Evolutionary conservation across 768 basidiomycete genomes (phyloP).

Genomic region (Phanerochaete carnosa): DNA sequence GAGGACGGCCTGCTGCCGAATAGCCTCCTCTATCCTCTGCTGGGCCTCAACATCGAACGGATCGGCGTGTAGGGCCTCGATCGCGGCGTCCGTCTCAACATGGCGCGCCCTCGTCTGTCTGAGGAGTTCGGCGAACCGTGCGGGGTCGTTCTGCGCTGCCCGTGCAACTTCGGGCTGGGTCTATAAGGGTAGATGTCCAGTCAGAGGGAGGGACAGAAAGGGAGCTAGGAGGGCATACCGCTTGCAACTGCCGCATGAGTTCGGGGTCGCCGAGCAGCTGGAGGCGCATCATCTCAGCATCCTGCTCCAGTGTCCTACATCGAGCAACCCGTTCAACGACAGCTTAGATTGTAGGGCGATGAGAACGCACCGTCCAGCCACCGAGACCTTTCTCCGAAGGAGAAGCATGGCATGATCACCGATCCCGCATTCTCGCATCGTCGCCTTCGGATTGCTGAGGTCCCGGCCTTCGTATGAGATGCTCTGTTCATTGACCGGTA

Average conservation of each 20-base stretch:
- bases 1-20: conserved; percentile 81
- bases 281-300: conserved; percentile 87
- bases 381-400: conserved; percentile 57
- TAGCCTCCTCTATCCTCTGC: conserved; percentile 88
- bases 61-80: conserved; percentile 73
- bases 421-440: conserved; percentile 66
- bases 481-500: conserved; percentile 69
- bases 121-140: conserved; percentile 73
- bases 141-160: conserved; percentile 66
- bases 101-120: conserved; percentile 58
- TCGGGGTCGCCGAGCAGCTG: conserved; percentile 83
- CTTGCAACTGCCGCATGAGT: conserved; percentile 69
- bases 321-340: background rate
- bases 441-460: conserved; percentile 59
- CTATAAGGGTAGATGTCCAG: conserved; percentile 36
- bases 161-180: conserved; percentile 77
- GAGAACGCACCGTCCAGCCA: conserved; percentile 40
- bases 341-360: background rate
- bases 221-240: conserved; percentile 40
- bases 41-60: conserved; percentile 94
- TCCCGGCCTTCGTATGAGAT: conserved; percentile 68
- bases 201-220: background rate
- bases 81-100: conserved; percentile 54
- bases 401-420: conserved; percentile 62
- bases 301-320: conserved; percentile 65